Evolutionary conservation across 2,329 filamentous ascomycete genomes (phyloP), one percentile per base, ranked within the genome.

Genomic region (Purpureocillium lavendulum): DNA sequence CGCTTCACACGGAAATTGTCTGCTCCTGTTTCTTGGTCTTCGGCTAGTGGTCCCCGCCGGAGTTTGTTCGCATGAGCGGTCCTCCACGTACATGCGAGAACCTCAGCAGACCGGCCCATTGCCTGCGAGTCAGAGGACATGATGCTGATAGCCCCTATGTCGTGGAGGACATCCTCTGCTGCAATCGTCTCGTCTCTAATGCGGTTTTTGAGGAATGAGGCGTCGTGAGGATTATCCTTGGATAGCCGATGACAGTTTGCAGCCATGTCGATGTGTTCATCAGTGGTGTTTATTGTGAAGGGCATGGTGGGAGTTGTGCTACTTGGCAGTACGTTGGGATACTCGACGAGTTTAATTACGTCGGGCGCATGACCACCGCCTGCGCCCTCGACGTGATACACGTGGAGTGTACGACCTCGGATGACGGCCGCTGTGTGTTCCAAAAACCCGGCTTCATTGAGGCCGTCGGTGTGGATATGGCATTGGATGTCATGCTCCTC

Each of bases 241-340:
- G 82, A 88, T 9, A 97, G 70, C 56, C 96, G 90, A 61, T 97
- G 90, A 69, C 90, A 97, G 30, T 95, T 87, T 90, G 96, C 96
- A 35, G 96, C 69, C 90, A 97, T 97, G 66, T 97, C 90, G 12
- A 96, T 76, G 64, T 97, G 90, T 63, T 97, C 90, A 56, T 96
- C 90, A 0, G 97, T 75, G 0, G 90, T 97, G 67, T 97, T 96
- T 48, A 74, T 71, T 2, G 90, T 97, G 62, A 81, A 96, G 1
- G 90, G 90, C 2, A 89, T 73, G 2, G 90, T 97, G 0, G 90
- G 90, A 59, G 94, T 97, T 0, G 90, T 97, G 35, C 83, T 90
- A 5, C 82, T 87, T 0, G 90, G 90, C 1, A 97, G 75, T 2
- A 97, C 88, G 56, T 97, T 92, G 35, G 77, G 64, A 53, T 89